These are phyloP conservation scores for Plectosphaerella plurivora DNA, from an alignment of 2,329 filamentous ascomycete genomes.

Conservation along the genomic window DNA sequence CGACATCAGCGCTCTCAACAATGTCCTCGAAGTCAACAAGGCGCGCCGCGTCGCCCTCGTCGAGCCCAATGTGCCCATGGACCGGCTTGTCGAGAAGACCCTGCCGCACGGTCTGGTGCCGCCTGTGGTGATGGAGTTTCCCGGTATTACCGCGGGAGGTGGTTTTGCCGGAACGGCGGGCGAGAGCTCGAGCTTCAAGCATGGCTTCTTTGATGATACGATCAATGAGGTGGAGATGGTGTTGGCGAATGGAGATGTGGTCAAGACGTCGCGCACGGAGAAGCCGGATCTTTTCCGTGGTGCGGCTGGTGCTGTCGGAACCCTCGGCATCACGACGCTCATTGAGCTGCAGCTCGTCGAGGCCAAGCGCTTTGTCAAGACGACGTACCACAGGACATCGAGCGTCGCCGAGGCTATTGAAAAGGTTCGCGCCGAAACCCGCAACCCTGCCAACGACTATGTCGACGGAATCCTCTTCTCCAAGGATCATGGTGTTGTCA, in stretches of 20 bases:
- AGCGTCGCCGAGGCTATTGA: conserved; percentile 43
- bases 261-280: conserved; percentile 41
- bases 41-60: conserved; percentile 56
- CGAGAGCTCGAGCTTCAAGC: conserved; percentile 64
- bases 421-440: conserved; percentile 43
- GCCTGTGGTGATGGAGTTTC: conserved; percentile 72
- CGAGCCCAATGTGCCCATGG: conserved; percentile 75
- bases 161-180: conserved; percentile 68
- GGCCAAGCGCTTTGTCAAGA: conserved; percentile 56
- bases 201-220: conserved; percentile 68
- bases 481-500: conserved; percentile 57
- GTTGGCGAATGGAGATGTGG: conserved; percentile 60
- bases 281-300: conserved; percentile 56
- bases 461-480: conserved; percentile 69
- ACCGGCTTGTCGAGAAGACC: conserved; percentile 61
- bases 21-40: conserved; percentile 61
- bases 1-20: conserved; percentile 60
- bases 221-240: conserved; percentile 65
- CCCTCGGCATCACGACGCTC: conserved; percentile 62
- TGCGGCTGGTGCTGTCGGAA: conserved; percentile 64
- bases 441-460: conserved; percentile 53
- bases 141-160: conserved; percentile 69
- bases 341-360: conserved; percentile 60
- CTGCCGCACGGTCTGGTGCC: conserved; percentile 63
- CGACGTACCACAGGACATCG: conserved; percentile 54